Conservation (phyloP, 2,329 filamentous ascomycete species). For the Atkinsonella hypoxylon region DNA sequence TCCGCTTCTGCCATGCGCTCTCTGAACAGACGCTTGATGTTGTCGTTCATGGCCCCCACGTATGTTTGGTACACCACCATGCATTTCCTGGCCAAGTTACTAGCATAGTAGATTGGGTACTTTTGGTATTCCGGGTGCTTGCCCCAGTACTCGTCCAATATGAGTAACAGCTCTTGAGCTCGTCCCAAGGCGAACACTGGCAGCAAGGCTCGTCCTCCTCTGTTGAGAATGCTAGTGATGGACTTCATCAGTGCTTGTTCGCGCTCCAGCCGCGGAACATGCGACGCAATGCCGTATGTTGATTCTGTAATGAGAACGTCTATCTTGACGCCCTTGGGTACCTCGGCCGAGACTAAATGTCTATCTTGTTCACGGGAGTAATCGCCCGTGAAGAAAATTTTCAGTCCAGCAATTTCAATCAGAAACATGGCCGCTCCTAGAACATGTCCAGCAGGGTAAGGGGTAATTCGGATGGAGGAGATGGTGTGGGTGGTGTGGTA, state of each 20-base stretch:
- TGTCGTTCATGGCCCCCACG: slow-evolving; percentile 97
- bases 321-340: slow-evolving; percentile 79
- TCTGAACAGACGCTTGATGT: slow-evolving; percentile 90
- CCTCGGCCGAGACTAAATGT: slow-evolving; percentile 86
- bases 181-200: slow-evolving; percentile 90
- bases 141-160: slow-evolving; percentile 93
- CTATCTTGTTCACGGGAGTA: slow-evolving; percentile 94
- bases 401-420: slow-evolving; percentile 91
- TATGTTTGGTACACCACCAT: slow-evolving; percentile 99
- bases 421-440: slow-evolving; percentile 97
- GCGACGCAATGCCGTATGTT: slow-evolving; percentile 90
- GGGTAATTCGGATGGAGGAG: slow-evolving; percentile 90
- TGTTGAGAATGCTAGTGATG: slow-evolving; percentile 80
- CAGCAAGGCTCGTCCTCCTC: slow-evolving; percentile 84
- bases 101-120: slow-evolving; percentile 94
- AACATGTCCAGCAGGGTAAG: slow-evolving; percentile 95
- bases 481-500: slow-evolving; percentile 98
- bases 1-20: slow-evolving; percentile 88
- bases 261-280: slow-evolving; percentile 79
- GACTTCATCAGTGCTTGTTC: slow-evolving; percentile 93
- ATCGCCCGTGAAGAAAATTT: slow-evolving; percentile 95
- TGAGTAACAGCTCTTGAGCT: slow-evolving; percentile 86
- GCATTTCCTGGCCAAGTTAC: slow-evolving; percentile 86
- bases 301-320: slow-evolving; percentile 97
- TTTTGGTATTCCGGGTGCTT: slow-evolving; percentile 81